Evolutionary conservation across 1,284 basidiomycete genomes (phyloP), one percentile per base, ranked within the genome.

Genomic region (Leccinum angustisporum): DNA sequence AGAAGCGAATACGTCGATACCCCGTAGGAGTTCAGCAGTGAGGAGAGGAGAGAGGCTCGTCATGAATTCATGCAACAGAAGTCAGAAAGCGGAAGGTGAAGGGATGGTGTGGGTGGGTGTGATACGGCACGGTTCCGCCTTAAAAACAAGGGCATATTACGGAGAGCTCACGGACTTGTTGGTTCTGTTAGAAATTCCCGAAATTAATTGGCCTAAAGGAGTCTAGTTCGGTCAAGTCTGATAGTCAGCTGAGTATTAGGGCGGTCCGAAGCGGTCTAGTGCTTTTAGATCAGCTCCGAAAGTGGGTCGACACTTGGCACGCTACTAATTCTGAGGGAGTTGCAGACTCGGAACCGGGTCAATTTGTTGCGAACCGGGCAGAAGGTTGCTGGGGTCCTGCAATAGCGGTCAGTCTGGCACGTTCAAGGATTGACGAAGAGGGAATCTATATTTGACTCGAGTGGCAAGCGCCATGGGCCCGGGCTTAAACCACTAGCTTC

Each of bases 11-110:
- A 71, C 8, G 16, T 9, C 55, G 51, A 68, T 51, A 4, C 62
- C 61, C 25, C 10, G 48, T n/a, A 56, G 55, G 3, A 30, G 11
- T 48, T 31, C 9, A n/a, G 0, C 2, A 25, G 61, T 57, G 14
- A 57, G 60, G 36, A 63, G 58, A 33, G 65, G 62, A 16, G 60
- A 30, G 1, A 71, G 54, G 55, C 70, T 72, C 74, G 75, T 72
- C 30, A 60, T 53, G 38, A 56, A 34, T 10, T 54, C 40, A 59
- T 58, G 10, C 33, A 53, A 50, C 50, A 59, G 38, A 56, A 18
- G 40, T 59, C 54, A 52, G 50, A 27, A 56, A 52, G 36, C 33
- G 54, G 59, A 51, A 56, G 53, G 36, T 33, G 54, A 36, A 27
- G 30, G 43, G 54, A 25, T 16, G 18, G 51, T 46, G 54, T 0